Evolutionary conservation across 2,329 filamentous ascomycete species (phyloP).

Genomic region (Ceratocystis ficicola): DNA sequence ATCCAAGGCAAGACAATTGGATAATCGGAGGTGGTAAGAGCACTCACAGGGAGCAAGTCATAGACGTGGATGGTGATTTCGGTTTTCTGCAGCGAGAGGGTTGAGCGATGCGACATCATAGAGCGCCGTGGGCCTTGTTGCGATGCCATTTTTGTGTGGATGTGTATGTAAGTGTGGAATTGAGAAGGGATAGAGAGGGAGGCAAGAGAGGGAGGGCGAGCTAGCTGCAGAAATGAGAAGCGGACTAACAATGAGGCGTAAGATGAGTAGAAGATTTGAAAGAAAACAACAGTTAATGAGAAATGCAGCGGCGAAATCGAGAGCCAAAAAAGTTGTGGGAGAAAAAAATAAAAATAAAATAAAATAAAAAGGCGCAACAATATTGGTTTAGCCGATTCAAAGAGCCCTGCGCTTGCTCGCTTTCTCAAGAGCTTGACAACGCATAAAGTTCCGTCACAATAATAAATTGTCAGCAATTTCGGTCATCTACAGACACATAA

Average conservation of each 20-base stretch:
- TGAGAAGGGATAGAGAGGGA: not conserved
- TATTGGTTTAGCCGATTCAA: no score
- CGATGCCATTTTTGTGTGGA: slow-evolving; percentile 29
- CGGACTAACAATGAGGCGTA: no score
- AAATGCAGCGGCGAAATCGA: no score
- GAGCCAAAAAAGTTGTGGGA: not conserved
- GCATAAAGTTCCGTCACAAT: not conserved
- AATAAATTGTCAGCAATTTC: not conserved
- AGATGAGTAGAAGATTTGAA: no score
- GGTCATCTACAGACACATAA: not conserved
- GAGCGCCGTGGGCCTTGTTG: slow-evolving; percentile 35
- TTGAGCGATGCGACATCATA: slow-evolving; percentile 45
- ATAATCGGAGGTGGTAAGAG: not conserved
- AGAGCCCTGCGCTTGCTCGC: no score
- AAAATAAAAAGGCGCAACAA: not conserved
- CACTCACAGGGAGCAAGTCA: slow-evolving; percentile 56
- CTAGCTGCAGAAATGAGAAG: no score
- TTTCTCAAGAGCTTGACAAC: not conserved
- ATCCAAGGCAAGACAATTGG: slow-evolving; percentile 43
- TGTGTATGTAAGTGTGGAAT: not conserved
- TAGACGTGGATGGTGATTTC: slow-evolving; percentile 68
- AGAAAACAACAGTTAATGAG: no score
- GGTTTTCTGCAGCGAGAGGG: slow-evolving; percentile 57
- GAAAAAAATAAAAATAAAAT: not conserved
- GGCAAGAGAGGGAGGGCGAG: not conserved